Base-by-base conservation (phyloP, 2,329 filamentous ascomycete genomes). In the Phyllosticta citribraziliensis region DNA sequence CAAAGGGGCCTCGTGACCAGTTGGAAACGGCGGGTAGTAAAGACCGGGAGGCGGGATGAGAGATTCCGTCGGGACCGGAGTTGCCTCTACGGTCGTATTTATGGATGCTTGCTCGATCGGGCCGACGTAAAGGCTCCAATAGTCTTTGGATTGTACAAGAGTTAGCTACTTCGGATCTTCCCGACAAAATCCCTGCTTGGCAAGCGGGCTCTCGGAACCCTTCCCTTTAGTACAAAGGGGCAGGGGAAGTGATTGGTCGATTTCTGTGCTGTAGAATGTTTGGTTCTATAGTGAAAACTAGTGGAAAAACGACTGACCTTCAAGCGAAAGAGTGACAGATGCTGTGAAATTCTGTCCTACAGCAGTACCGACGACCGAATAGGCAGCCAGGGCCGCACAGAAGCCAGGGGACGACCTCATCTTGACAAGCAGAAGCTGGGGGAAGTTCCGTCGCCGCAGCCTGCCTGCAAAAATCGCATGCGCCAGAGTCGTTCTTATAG, bases 31-130 rank as follows among this genome's bases (percentile, higher is more conserved):
- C 2, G 68, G 62, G 55, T 70, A 73, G 58, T 69, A 70, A 1
- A 73, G 62, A 8, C 68, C 62, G 51, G 70, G 71, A 19, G 71
- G 72, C 11, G 67, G 70, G 12, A 72, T 65, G 17, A 74, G 65
- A 30, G 67, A 70, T 22, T 63, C 67, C 11, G 69, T 68, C 1
- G 73, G 70, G 10, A 74, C 66, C 17, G 73, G 70, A 8, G 73
- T 74, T 14, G 56, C 33, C 25, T 50, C 40, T 25, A 68, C 65
- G 5, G 65, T 67, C 11, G 65, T 66, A 51, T 66, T 67, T 57
- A 67, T 63, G 2, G 61, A 61, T 25, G 64, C 62, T 2, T 57
- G 64, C 2, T 64, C 61, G 2, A 67, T 61, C 0, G 66, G 66
- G 19, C 66, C 66, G 10, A 67, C 65, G 47, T 63, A 67, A 19